Conservation (phyloP, 768 basidiomycete species). For the Chiua virens region DNA sequence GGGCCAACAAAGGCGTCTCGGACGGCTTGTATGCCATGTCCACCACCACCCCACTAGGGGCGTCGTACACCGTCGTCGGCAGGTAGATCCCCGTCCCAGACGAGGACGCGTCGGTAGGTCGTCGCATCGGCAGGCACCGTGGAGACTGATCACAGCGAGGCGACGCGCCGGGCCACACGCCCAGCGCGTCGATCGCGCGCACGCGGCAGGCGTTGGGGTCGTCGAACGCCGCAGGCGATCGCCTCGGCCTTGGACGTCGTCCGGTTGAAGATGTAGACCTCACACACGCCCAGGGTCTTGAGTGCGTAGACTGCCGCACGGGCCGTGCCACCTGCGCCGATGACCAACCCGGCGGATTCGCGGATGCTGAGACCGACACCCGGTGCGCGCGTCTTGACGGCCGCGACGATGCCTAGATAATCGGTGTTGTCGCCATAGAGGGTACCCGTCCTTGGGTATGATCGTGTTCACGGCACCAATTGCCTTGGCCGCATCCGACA, state of each 20-base stretch:
- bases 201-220: constrained; percentile 43
- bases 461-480: constrained; percentile 98
- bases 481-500: constrained; percentile 77
- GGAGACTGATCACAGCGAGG: constrained; percentile 81
- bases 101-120: constrained; percentile 35
- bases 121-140: constrained; percentile 80
- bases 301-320: constrained; percentile 94
- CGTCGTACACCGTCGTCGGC: constrained; percentile 54
- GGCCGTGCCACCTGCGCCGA: constrained; percentile 94
- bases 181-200: constrained; percentile 58
- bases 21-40: constrained; percentile 96
- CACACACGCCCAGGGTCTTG: constrained; percentile 60
- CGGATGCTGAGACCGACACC: constrained; percentile 21
- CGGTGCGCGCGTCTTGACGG: constrained; percentile 46
- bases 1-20: constrained; percentile 71
- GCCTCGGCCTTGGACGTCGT: constrained; percentile 71
- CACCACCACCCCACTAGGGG: constrained; percentile 71
- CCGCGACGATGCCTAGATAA: constrained; percentile 82
- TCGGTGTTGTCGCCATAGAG: constrained; percentile 95
- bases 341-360: constrained; percentile 62
- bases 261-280: constrained; percentile 87
- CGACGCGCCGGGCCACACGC: constrained; percentile 48
- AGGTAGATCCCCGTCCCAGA: constrained; percentile 43
- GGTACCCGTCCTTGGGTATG: constrained; percentile 43
- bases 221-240: constrained; percentile 63